Evolutionary conservation across 805 yeast species (phyloP), one percentile per base, ranked within the genome.

Genomic region (Metschnikowia hibisci): DNA sequence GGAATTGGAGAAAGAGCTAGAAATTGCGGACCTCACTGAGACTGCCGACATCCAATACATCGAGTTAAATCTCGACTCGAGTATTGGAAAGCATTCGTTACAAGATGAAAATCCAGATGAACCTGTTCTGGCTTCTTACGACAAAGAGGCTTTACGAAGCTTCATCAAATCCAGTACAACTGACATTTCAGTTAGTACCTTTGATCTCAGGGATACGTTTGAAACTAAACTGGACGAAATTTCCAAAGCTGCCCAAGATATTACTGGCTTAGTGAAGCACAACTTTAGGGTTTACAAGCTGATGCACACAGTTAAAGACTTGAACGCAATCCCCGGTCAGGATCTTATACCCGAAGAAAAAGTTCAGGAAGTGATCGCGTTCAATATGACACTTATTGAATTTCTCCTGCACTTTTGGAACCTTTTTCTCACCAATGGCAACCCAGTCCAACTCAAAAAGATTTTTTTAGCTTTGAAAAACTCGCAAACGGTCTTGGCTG

Each of bases 201-300:
- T 56, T 11, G 54, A 58, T 40, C 46, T 63, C 30, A 52, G 54
- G 7, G 71, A 63, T 18, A 63, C 68, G 0, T 69, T 63, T 43
- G 50, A 43, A 6, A 39, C 53, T 25, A 59, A 55, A 44, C 58
- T 58, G 32, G 61, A 55, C 29, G 71, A 65, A 13, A 74, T 69
- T 41, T 68, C 65, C 42, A 70, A 67, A 26, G 71, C 78, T 1
- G 61, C 73, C 23, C 60, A 60, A 32, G 77, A 73, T 32, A 74
- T 80, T 8, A 63, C 72, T 7, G 56, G 56, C 3, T 67, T 79
- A 26, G 76, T 80, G n/a, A 71, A 73, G 50, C 64, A 67, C 33
- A 80, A 79, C 52, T 69, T 80, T 12, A 76, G 78, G 42, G 81
- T 79, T 49, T 75, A 78, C 10, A 72, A 68, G 37, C 78, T 55